Evolutionary conservation across 2,329 filamentous ascomycete species (phyloP).

Genomic region (Rhexocercosporidium sp.): DNA sequence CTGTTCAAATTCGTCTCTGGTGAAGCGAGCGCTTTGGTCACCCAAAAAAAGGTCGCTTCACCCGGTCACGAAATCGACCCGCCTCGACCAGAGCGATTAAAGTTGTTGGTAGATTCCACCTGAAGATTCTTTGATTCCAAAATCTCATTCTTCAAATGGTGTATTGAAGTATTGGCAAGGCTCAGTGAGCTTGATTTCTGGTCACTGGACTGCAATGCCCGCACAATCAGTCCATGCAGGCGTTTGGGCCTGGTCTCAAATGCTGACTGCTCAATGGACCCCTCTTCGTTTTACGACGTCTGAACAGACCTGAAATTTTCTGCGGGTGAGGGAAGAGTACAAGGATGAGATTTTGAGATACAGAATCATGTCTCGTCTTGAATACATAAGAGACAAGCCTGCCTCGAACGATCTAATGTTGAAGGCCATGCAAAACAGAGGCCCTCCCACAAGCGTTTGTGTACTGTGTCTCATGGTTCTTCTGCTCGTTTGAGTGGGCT

Average conservation of each 20-base stretch:
- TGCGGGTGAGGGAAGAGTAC: not conserved
- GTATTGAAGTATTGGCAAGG: not conserved
- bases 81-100: too few species aligned
- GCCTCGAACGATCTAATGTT: not conserved
- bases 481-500: not conserved
- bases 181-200: not conserved
- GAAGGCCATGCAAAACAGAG: not conserved
- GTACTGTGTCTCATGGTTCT: not conserved
- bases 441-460: not conserved
- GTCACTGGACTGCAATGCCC: not conserved
- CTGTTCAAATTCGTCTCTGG: too few species aligned
- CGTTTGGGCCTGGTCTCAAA: too few species aligned
- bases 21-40: too few species aligned
- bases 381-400: not conserved
- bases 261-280: not conserved
- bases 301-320: not conserved
- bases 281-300: not conserved
- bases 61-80: too few species aligned
- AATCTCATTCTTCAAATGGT: not conserved
- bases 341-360: not conserved
- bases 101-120: not conserved
- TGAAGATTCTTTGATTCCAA: not conserved
- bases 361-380: not conserved
- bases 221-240: not conserved
- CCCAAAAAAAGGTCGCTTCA: too few species aligned